These are phyloP conservation scores for Ramalina intermedia DNA, from an alignment of 495 filamentous ascomycete genomes.

Conservation along the genomic window DNA sequence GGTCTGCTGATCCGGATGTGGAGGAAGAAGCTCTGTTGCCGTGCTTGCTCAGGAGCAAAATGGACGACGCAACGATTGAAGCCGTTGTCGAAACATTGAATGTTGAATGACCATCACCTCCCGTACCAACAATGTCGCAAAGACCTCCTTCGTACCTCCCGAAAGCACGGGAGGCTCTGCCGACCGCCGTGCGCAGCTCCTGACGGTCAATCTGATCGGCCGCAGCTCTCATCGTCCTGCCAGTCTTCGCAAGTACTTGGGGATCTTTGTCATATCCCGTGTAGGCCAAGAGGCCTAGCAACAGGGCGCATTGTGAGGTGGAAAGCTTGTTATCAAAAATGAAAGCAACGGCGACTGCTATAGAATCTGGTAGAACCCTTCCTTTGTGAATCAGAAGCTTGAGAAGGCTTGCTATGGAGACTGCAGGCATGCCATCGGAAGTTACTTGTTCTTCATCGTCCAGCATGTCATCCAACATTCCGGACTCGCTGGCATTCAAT, in stretches of 20 bases:
- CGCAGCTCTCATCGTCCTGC: constrained; percentile 52
- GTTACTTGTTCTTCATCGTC: not conserved
- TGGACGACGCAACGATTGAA: constrained; percentile 75
- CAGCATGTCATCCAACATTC: not conserved
- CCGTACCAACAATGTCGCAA: constrained; percentile 97
- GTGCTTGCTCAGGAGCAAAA: constrained; percentile 80
- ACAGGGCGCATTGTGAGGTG: constrained; percentile 64
- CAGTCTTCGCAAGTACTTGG: constrained; percentile 67
- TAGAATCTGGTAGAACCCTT: constrained; percentile 45
- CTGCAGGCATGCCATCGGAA: not conserved
- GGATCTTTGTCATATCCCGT: constrained; percentile 64
- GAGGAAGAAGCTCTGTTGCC: constrained; percentile 94
- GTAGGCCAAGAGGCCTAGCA: constrained; percentile 80
- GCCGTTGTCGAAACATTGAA: constrained; percentile 96
- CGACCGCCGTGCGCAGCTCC: constrained; percentile 42
- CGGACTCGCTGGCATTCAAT: not conserved
- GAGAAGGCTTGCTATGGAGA: not conserved
- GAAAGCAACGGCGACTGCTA: constrained; percentile 71
- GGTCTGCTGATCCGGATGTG: constrained; percentile 86
- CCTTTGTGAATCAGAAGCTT: not conserved
- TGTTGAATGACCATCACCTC: constrained; percentile 89
- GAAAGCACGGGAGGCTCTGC: constrained; percentile 39
- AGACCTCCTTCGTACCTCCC: constrained; percentile 58
- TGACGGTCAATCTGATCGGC: constrained; percentile 50
- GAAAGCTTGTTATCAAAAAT: constrained; percentile 80